phyloP scores from a whole-genome alignment of 1,284 basidiomycete species.

The Fistulina hepatica region DNA sequence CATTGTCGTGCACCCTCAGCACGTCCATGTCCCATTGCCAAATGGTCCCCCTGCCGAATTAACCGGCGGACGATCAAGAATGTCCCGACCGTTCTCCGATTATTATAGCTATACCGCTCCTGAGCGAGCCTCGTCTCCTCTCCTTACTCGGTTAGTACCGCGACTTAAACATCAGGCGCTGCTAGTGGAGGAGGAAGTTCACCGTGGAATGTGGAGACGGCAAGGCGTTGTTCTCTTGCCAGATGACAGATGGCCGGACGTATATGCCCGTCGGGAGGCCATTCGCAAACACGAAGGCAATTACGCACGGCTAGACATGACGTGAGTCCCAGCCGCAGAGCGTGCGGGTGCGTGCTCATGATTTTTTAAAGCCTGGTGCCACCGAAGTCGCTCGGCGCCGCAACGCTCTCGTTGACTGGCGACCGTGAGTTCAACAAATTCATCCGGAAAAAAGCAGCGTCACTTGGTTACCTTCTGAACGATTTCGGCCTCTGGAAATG shows the following conservation, averaged over 20 bases:
- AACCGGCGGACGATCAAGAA: no score
- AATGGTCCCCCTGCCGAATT: no score
- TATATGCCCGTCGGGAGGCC: conserved; percentile 20
- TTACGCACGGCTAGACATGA: conserved; percentile 31
- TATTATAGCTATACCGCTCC: no score
- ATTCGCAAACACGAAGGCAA: conserved; percentile 26
- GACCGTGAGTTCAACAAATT: conserved; percentile 34
- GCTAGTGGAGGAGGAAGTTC: no score
- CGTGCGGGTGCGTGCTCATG: background rate
- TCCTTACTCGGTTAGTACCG: conserved; percentile 29
- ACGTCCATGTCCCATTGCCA: conserved; percentile 27
- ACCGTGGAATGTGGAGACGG: no score
- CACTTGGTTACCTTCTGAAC: conserved; percentile 36
- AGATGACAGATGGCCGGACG: conserved; percentile 19
- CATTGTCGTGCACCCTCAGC: conserved; percentile 33
- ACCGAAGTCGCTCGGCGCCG: conserved; percentile 36
- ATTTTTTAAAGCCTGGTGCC: conserved; percentile 33
- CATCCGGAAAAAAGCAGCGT: conserved; percentile 30
- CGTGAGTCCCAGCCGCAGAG: conserved; percentile 24
- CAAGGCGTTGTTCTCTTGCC: conserved; percentile 37
- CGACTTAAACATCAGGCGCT: no score
- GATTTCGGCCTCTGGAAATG: conserved; percentile 51
- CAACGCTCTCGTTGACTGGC: conserved; percentile 41
- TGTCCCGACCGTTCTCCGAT: no score
- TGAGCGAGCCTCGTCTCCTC: conserved; percentile 16